Percentiles rank a stretch among this genome's conserved stretches.
Evolutionary conservation across 108 stramenopile species (phyloP).

Genomic region (Pelagomonas calceolata): DNA sequence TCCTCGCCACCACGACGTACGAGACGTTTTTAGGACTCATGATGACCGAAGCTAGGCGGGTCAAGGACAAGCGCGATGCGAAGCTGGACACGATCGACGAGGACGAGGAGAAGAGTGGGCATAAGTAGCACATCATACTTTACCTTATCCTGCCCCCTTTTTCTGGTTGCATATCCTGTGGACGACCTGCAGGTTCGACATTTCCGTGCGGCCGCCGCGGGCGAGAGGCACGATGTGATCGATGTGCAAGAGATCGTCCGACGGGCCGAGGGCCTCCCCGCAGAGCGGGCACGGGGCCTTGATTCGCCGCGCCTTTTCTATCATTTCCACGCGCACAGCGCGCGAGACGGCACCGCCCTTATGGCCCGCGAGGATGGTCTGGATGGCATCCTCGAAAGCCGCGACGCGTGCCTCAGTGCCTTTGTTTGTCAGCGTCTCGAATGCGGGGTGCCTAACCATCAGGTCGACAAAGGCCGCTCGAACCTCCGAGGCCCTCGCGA

Average conservation of each 20-base stretch:
- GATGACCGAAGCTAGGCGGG: neutral
- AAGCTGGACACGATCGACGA: too few species aligned
- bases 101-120: too few species aligned
- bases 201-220: neutral
- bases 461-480: slow-evolving; percentile 1
- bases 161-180: neutral
- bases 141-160: too few species aligned
- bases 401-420: neutral
- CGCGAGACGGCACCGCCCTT: neutral
- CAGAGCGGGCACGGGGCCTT: neutral
- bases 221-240: neutral
- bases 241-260: neutral
- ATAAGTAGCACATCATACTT: too few species aligned
- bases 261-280: neutral
- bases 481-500: too few species aligned
- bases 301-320: neutral
- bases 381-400: neutral
- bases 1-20: neutral
- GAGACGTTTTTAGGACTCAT: neutral
- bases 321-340: neutral
- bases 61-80: neutral
- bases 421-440: neutral
- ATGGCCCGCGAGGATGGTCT: neutral
- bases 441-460: neutral
- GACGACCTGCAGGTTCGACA: neutral